These are phyloP conservation scores for Phytophthora cryptogea DNA, from an alignment of 352 stramenopile genomes.

Conservation along the genomic window DNA sequence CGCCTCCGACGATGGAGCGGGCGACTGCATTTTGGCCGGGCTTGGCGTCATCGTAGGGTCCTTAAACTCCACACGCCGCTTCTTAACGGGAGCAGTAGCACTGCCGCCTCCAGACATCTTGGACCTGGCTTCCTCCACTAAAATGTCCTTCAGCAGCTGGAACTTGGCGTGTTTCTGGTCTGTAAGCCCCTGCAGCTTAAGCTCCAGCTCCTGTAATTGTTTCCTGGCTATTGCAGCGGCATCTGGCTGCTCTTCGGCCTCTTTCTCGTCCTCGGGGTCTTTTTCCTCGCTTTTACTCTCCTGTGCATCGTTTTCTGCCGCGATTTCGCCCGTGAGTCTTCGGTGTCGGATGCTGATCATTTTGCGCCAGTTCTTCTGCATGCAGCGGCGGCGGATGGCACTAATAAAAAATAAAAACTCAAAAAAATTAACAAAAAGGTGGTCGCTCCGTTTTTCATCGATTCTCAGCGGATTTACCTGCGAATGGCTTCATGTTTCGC, in stretches of 20 bases:
- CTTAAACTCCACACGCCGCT: slow-evolving; percentile 42
- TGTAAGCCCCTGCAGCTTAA: slow-evolving; percentile 50
- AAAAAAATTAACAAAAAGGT: not conserved
- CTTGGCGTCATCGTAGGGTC: slow-evolving; percentile 16
- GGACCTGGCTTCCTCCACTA: slow-evolving; percentile 64
- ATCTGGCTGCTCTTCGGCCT: slow-evolving; percentile 33
- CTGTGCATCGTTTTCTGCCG: slow-evolving; percentile 13
- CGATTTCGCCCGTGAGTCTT: slow-evolving; percentile 28
- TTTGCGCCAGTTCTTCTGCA: slow-evolving; percentile 86
- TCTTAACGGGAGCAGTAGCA: slow-evolving; percentile 25
- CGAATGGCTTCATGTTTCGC: slow-evolving; percentile 58
- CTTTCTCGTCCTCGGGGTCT: slow-evolving; percentile 14
- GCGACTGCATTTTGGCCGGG: slow-evolving; percentile 30
- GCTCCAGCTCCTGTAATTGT: slow-evolving; percentile 53
- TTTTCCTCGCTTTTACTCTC: slow-evolving; percentile 21
- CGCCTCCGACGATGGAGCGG: slow-evolving; percentile 5
- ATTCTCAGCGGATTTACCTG: slow-evolving; percentile 30
- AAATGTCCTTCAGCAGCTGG: slow-evolving; percentile 70
- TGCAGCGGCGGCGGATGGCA: slow-evolving; percentile 64
- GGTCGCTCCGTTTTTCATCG: not conserved
- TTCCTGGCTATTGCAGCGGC: slow-evolving; percentile 29
- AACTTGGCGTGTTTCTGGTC: slow-evolving; percentile 81
- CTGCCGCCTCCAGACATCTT: slow-evolving; percentile 35
- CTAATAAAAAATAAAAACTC: slow-evolving; percentile 32
- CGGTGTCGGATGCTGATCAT: slow-evolving; percentile 58